These are phyloP conservation scores for Mollisia scopiformis DNA, from an alignment of 2,329 filamentous ascomycete genomes.

Conservation along the genomic window DNA sequence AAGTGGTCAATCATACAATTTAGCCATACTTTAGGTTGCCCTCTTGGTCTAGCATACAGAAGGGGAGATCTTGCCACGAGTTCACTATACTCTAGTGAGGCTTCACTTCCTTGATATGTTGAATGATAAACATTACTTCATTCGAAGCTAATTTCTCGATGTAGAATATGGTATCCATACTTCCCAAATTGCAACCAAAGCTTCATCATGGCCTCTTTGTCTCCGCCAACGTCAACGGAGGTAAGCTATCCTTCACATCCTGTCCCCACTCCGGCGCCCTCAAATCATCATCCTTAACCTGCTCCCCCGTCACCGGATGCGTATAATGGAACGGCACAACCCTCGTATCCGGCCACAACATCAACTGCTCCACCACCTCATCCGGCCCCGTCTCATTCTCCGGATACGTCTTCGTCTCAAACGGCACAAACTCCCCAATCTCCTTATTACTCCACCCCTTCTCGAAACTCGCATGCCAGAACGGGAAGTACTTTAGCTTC, in stretches of 20 bases:
- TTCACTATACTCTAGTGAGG: not conserved
- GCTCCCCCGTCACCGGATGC: slow-evolving; percentile 52
- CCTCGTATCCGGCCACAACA: slow-evolving; percentile 59
- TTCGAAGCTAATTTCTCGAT: no score
- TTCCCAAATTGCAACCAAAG: not conserved
- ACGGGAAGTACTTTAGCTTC: slow-evolving; percentile 57
- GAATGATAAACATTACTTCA: no score
- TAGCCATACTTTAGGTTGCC: no score
- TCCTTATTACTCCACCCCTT: slow-evolving; percentile 56
- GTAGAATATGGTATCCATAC: not conserved
- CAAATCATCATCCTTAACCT: slow-evolving; percentile 48
- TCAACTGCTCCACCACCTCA: slow-evolving; percentile 54
- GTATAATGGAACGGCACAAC: slow-evolving; percentile 57
- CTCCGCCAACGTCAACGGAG: slow-evolving; percentile 43
- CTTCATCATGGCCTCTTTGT: slow-evolving; percentile 5
- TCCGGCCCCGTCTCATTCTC: slow-evolving; percentile 55
- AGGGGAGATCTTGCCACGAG: not conserved
- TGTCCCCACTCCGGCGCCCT: slow-evolving; percentile 50
- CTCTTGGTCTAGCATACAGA: no score
- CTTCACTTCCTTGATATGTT: no score
- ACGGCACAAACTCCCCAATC: slow-evolving; percentile 53
- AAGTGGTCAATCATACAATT: no score
- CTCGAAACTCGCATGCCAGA: slow-evolving; percentile 58
- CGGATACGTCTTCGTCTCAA: slow-evolving; percentile 50
- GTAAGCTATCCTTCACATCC: slow-evolving; percentile 43